Evolutionary conservation across 2,329 filamentous ascomycete species (phyloP).

Genomic region (Ophiocordyceps sinensis): DNA sequence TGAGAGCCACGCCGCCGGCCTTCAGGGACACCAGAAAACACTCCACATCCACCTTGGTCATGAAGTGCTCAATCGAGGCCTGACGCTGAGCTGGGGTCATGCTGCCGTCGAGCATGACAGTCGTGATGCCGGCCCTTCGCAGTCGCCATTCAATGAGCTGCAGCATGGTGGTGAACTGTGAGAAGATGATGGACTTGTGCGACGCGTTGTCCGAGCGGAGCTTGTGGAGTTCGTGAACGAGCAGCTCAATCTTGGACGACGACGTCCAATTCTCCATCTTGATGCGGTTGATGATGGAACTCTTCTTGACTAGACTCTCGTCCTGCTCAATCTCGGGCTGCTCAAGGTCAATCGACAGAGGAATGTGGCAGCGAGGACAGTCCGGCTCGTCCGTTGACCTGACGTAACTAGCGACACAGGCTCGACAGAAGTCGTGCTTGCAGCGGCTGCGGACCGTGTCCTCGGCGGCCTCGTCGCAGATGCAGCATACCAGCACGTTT

Average conservation of each 20-base stretch:
- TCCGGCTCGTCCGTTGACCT: conserved; percentile 62
- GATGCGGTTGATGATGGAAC: conserved; percentile 95
- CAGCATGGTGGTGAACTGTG: conserved; percentile 93
- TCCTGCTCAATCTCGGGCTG: conserved; percentile 93
- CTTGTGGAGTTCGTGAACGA: conserved; percentile 87
- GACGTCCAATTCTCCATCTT: conserved; percentile 99
- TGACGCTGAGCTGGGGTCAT: conserved; percentile 93
- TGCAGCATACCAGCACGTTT: conserved; percentile 81
- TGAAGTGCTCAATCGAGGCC: conserved; percentile 89
- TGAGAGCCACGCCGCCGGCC: conserved; percentile 88
- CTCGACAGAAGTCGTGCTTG: conserved; percentile 56
- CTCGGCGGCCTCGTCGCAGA: conserved; percentile 93
- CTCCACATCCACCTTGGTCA: conserved; percentile 87
- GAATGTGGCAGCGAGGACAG: conserved; percentile 86
- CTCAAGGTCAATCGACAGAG: conserved; percentile 79
- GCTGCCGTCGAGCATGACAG: conserved; percentile 93
- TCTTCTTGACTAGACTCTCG: conserved; percentile 75
- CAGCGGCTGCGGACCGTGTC: conserved; percentile 87
- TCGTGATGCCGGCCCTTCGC: conserved; percentile 91
- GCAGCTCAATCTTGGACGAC: conserved; percentile 92
- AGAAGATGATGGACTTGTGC: conserved; percentile 95
- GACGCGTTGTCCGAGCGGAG: conserved; percentile 85
- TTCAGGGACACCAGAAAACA: conserved; percentile 94
- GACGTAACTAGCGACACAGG: conserved; percentile 40
- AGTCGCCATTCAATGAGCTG: conserved; percentile 96